These are phyloP conservation scores for Magnolia sinica DNA, from an alignment of 164 flowering plant species.

Conservation along the genomic window DNA sequence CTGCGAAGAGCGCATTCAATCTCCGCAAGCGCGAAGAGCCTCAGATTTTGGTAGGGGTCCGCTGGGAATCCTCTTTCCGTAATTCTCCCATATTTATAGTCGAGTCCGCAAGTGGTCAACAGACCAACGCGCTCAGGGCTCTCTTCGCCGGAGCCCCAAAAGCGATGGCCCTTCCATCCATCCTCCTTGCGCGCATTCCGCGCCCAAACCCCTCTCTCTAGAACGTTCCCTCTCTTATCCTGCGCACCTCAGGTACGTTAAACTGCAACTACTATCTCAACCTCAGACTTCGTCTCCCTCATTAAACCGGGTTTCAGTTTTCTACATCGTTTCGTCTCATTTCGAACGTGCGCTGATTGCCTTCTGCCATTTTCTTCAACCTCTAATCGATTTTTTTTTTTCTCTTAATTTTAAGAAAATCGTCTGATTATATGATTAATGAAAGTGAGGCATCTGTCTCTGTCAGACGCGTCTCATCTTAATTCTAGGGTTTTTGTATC, in stretches of 20 bases:
- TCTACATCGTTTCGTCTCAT: background rate
- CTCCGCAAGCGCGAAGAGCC: too few relatives aligned
- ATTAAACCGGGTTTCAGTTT: background rate
- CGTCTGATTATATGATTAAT: background rate
- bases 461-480: background rate
- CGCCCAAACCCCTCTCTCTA: background rate
- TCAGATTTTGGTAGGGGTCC: background rate
- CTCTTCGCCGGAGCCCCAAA: background rate
- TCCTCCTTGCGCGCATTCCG: background rate
- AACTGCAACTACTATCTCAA: background rate
- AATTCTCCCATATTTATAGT: background rate
- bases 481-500: slow-evolving; percentile 1
- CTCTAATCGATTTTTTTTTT: background rate
- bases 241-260: background rate
- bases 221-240: background rate
- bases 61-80: background rate
- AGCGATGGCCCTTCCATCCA: background rate
- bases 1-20: too few relatives aligned
- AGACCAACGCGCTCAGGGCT: background rate
- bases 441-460: background rate
- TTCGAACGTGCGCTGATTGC: background rate
- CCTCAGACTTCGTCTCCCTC: background rate
- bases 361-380: background rate
- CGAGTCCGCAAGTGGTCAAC: background rate
- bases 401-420: too few relatives aligned